These are phyloP conservation scores for Mucor racemosus DNA, from an alignment of 371 early-diverging fungal species.

Conservation along the genomic window DNA sequence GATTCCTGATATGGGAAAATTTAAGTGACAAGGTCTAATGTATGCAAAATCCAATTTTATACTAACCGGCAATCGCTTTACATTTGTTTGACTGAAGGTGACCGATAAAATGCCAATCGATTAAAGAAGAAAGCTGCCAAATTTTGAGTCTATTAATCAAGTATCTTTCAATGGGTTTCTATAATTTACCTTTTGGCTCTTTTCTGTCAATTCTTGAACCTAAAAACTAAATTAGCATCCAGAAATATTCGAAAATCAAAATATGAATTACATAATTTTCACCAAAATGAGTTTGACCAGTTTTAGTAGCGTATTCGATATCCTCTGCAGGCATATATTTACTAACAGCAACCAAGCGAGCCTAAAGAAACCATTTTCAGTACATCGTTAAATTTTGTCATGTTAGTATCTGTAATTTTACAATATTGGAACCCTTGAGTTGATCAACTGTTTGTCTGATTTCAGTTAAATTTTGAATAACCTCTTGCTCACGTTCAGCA, in stretches of 20 bases:
- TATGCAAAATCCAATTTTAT: neutral
- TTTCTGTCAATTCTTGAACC: constrained; percentile 94
- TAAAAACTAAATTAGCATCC: constrained; percentile 25
- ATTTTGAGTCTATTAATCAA: neutral
- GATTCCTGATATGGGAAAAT: constrained; percentile 53
- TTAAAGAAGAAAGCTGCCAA: constrained; percentile 73
- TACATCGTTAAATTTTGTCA: neutral
- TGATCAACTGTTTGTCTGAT: constrained; percentile 18
- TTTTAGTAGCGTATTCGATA: constrained; percentile 74
- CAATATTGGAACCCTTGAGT: constrained; percentile 8
- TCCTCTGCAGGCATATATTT: constrained; percentile 89
- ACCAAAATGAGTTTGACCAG: constrained; percentile 93
- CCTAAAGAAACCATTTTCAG: constrained; percentile 23
- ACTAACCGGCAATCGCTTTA: constrained; percentile 74
- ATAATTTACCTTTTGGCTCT: constrained; percentile 69
- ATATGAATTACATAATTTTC: constrained; percentile 85
- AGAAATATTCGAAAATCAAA: neutral
- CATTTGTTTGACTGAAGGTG: constrained; percentile 95
- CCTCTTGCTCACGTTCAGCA: constrained; percentile 23
- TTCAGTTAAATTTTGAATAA: constrained; percentile 19
- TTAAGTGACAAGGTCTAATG: neutral
- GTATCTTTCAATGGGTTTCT: neutral
- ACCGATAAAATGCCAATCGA: constrained; percentile 97
- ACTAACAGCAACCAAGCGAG: constrained; percentile 87
- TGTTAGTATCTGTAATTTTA: neutral